phyloP scores from a whole-genome alignment of 2,329 filamentous ascomycete genomes.

The Paraphoma chrysanthemicola region DNA sequence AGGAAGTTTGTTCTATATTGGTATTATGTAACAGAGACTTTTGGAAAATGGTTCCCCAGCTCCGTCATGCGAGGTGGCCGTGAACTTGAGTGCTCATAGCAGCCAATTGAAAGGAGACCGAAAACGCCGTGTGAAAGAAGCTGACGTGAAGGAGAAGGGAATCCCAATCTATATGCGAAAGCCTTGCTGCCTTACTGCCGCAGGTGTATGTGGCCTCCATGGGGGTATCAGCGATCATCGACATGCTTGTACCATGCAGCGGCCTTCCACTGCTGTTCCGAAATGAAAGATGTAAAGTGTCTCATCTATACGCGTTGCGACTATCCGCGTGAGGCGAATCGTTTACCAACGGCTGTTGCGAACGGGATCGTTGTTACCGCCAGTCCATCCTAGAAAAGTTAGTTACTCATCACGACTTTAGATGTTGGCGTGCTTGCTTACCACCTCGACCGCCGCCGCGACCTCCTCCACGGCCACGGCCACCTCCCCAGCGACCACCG shows the following conservation, averaged over 20 bases:
- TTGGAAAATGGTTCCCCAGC: conserved; percentile 32
- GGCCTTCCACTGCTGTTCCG: background rate
- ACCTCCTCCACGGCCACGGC: conserved; percentile 72
- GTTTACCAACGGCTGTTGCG: conserved; percentile 51
- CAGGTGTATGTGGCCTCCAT: conserved; percentile 26
- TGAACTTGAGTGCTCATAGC: conserved; percentile 4
- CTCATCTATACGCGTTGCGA: background rate
- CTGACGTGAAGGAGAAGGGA: conserved; percentile 21
- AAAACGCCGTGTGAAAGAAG: conserved; percentile 9
- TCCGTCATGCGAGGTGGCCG: conserved; percentile 29
- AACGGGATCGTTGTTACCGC: conserved; percentile 48
- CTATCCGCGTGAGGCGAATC: conserved; percentile 6
- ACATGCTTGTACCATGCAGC: conserved; percentile 17
- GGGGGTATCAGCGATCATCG: conserved; percentile 41
- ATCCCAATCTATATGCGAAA: conserved; percentile 37
- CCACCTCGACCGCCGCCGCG: conserved; percentile 61
- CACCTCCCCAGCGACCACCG: conserved; percentile 70
- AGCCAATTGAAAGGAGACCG: conserved; percentile 5
- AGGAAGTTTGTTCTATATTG: conserved; percentile 29
- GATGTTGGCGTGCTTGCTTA: conserved; percentile 25
- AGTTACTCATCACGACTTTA: conserved; percentile 12
- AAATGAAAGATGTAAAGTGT: conserved; percentile 18
- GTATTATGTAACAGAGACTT: conserved; percentile 38
- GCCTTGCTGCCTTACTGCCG: conserved; percentile 12
- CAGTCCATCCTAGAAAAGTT: conserved; percentile 42